These are phyloP conservation scores for Solanum pennellii DNA, from an alignment of 257 asterid species.

Conservation along the genomic window DNA sequence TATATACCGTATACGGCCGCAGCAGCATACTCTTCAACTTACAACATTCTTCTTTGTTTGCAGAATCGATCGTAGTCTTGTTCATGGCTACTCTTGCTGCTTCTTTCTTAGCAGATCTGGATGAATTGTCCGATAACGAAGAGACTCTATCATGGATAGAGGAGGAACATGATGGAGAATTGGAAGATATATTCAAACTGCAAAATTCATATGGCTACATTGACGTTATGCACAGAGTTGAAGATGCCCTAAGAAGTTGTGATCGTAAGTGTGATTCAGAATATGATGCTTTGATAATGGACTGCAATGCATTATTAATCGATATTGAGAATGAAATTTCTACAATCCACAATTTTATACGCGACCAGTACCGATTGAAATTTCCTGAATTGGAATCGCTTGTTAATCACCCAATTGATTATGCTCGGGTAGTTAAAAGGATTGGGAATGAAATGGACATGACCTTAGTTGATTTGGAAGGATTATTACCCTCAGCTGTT, in stretches of 20 bases:
- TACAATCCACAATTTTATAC: slow-evolving; percentile 85
- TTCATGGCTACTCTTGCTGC: slow-evolving; percentile 77
- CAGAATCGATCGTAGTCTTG: no score
- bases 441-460: slow-evolving; percentile 80
- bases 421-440: slow-evolving; percentile 83
- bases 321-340: slow-evolving; percentile 90
- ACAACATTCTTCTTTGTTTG: no score
- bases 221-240: slow-evolving; percentile 86
- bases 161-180: slow-evolving; percentile 83
- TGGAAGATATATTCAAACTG: slow-evolving; percentile 80
- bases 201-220: slow-evolving; percentile 63
- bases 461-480: slow-evolving; percentile 93
- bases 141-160: slow-evolving; percentile 42
- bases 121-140: slow-evolving; percentile 89
- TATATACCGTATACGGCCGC: no score
- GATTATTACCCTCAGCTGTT: slow-evolving; percentile 82
- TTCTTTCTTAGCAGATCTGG: slow-evolving; percentile 92
- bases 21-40: no score
- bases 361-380: slow-evolving; percentile 82
- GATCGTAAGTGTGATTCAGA: no score
- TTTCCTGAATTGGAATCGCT: slow-evolving; percentile 96
- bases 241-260: slow-evolving; percentile 24
- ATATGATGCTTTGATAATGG: slow-evolving; percentile 49
- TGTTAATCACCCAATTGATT: slow-evolving; percentile 93
- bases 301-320: slow-evolving; percentile 76